phyloP scores from a whole-genome alignment of 306 rosid species.

The Vigna angularis region DNA sequence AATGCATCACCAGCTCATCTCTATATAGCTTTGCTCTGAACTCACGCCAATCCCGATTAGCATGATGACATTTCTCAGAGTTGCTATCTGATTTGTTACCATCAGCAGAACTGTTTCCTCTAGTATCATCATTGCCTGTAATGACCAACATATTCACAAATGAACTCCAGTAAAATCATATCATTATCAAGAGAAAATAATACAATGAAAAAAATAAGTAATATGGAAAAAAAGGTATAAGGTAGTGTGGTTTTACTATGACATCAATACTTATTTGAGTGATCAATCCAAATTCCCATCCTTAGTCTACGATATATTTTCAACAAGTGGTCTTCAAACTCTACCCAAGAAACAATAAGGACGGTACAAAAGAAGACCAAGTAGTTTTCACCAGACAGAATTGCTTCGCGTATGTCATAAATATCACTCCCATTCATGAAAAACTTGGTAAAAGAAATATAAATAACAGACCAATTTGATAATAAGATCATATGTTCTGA shows the following conservation, averaged over 20 bases:
- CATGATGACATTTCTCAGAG: conserved; percentile 57
- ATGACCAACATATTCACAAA: conserved; percentile 38
- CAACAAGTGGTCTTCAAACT: conserved; percentile 22
- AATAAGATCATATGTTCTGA: conserved; percentile 4
- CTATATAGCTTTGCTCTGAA: conserved; percentile 86
- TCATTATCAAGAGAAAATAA: conserved; percentile 25
- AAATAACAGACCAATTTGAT: background rate
- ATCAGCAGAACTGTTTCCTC: conserved; percentile 65
- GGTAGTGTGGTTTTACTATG: background rate
- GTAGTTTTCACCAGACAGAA: conserved; percentile 18
- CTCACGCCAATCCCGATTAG: conserved; percentile 85
- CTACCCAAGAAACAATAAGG: conserved; percentile 11
- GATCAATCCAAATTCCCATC: conserved; percentile 36
- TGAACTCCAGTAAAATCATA: conserved; percentile 5
- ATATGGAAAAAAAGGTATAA: conserved; percentile 5
- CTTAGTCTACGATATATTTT: conserved; percentile 2
- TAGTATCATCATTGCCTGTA: conserved; percentile 75
- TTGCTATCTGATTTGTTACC: conserved; percentile 54
- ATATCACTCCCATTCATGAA: background rate
- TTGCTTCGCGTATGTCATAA: background rate
- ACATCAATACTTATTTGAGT: conserved; percentile 2
- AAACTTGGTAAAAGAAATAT: background rate
- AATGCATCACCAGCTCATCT: conserved; percentile 78
- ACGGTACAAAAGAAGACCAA: conserved; percentile 10
- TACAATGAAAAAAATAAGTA: conserved; percentile 18